Evolutionary conservation across 1,284 basidiomycete species (phyloP).

Genomic region (Marasmius tenuissimus): DNA sequence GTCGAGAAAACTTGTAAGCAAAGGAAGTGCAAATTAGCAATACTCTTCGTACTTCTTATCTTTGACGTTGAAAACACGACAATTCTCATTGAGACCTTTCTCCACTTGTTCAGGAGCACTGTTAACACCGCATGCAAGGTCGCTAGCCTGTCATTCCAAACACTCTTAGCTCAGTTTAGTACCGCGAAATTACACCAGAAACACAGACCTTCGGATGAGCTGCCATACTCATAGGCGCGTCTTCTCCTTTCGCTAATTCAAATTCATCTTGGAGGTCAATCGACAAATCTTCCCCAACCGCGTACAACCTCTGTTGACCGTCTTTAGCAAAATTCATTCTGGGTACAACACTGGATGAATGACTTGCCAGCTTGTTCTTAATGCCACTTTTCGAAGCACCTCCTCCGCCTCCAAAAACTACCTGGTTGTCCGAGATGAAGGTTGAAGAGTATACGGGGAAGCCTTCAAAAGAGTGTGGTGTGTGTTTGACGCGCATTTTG

Average conservation of each 20-base stretch:
- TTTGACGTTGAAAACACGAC: slow-evolving; percentile 66
- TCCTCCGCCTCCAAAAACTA: slow-evolving; percentile 90
- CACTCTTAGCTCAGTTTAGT: not conserved
- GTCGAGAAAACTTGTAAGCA: slow-evolving; percentile 7
- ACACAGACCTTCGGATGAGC: slow-evolving; percentile 58
- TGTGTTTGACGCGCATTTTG: slow-evolving; percentile 77
- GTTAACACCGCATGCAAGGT: slow-evolving; percentile 84
- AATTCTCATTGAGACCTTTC: slow-evolving; percentile 78
- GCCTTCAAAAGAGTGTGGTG: slow-evolving; percentile 67
- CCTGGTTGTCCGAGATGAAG: slow-evolving; percentile 72
- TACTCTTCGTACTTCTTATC: slow-evolving; percentile 53
- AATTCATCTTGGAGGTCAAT: slow-evolving; percentile 68
- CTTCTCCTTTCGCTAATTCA: slow-evolving; percentile 78
- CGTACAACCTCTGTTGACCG: slow-evolving; percentile 64
- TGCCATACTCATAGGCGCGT: slow-evolving; percentile 93
- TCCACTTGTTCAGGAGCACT: slow-evolving; percentile 63
- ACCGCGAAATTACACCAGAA: not conserved
- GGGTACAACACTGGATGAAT: slow-evolving; percentile 4
- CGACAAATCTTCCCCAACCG: slow-evolving; percentile 56
- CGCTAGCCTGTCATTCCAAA: slow-evolving; percentile 34
- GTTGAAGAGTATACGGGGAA: slow-evolving; percentile 89
- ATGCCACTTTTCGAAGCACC: slow-evolving; percentile 81
- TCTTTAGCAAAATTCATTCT: not conserved
- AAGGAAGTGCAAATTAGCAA: not conserved
- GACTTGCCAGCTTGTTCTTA: slow-evolving; percentile 86